Evolutionary conservation across 345 rosid species (phyloP), one percentile per base, ranked within the genome.

Genomic region (Trapa bicornis): DNA sequence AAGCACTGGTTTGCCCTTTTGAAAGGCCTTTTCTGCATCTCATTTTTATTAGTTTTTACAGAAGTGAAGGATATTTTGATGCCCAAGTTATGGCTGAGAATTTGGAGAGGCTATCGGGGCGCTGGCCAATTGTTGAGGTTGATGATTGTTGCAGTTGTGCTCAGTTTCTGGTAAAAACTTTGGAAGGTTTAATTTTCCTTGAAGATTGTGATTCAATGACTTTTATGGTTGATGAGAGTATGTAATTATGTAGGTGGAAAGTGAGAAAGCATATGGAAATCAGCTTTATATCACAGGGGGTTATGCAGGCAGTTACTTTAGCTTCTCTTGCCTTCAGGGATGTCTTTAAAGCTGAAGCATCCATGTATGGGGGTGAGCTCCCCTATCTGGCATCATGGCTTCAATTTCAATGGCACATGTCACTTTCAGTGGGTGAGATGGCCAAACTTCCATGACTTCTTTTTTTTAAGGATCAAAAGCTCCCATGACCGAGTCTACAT

Each of bases 111-210:
- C 84, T 94, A 72, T 70, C 82, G 71, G 71, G 68, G 67, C 73
- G 41, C 45, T 94, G 97, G 99, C 97, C 97, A 58, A 87, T 94
- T 73, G 97, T 88, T 37, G 99, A 94, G 69, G 92, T 94, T 67
- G 81, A 89, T 71, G 99, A 94, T 81, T 94, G 99, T 68, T 94
- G 99, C 77, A 86, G 89, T 72, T 94, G 99, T 62, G 96, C 97
- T 68, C 86, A 77, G 65, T 86, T 82, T 80, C 80, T 94, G 97
- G 99, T 94, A 83, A 71, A 62, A 38, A 54, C 22, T 32, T 69
- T 58, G 43, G 16, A 33, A n/a, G 62, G 63, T 29, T 39, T 35
- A 64, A 22, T 72, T 33, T 5, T 35, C 47, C 67, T 35, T 43
- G 39, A 64, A 60, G 12, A 16, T 38, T 65, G 47, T 68, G 33